Evolutionary conservation across 2,329 filamentous ascomycete species (phyloP).

Genomic region (Penicillium sp.): DNA sequence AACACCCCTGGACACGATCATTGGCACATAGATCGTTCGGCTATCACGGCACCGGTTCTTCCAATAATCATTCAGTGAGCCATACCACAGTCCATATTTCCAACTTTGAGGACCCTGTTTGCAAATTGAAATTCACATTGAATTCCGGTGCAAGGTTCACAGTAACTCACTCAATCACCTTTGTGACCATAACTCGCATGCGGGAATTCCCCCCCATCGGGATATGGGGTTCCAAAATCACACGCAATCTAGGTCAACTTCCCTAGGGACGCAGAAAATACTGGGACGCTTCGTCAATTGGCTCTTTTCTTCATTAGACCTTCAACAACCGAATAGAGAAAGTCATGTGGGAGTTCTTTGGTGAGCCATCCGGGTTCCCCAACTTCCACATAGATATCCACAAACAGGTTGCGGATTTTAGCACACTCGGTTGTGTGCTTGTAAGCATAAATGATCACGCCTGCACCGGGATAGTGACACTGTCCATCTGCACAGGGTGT

Average conservation of each 20-base stretch:
- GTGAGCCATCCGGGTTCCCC: not conserved
- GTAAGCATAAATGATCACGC: too few relatives aligned
- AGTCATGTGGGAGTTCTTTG: not conserved
- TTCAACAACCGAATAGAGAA: not conserved
- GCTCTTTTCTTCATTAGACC: not conserved
- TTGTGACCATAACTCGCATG: slow-evolving; percentile 7
- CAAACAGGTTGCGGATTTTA: not conserved
- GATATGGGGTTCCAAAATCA: slow-evolving; percentile 16
- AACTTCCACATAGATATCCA: not conserved
- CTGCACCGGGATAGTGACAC: too few relatives aligned
- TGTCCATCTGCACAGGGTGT: too few relatives aligned
- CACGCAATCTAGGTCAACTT: too few relatives aligned
- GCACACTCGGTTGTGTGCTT: not conserved
- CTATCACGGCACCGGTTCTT: not conserved
- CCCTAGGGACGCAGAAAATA: too few relatives aligned
- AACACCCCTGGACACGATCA: too few relatives aligned
- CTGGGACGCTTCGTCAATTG: too few relatives aligned
- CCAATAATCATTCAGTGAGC: not conserved
- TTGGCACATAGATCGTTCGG: not conserved
- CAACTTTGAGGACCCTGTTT: not conserved
- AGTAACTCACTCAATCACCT: slow-evolving; percentile 4
- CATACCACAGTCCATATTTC: not conserved
- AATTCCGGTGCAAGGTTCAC: not conserved
- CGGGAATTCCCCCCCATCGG: slow-evolving; percentile 10
- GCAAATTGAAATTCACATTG: not conserved